Evolutionary conservation across 1,139 yeast species (phyloP).

Genomic region (Pichia sp.): DNA sequence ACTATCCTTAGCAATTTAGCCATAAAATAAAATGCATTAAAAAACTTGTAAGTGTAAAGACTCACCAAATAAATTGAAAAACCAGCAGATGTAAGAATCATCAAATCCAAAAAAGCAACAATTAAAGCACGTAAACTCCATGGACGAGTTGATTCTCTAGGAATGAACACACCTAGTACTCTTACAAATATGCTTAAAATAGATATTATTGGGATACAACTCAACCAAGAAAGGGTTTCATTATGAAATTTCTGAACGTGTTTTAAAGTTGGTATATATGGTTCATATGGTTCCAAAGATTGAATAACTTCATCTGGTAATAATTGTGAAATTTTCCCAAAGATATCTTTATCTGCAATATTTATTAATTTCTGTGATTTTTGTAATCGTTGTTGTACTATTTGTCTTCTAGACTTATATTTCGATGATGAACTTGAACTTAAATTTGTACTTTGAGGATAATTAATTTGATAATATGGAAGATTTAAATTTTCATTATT

Average conservation of each 20-base stretch:
- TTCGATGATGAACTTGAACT: background rate
- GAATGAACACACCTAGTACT: constrained; percentile 5
- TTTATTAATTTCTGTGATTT: background rate
- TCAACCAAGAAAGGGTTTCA: constrained; percentile 1
- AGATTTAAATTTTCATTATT: background rate
- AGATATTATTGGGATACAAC: constrained; percentile 4
- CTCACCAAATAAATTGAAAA: background rate
- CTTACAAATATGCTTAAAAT: constrained; percentile 1
- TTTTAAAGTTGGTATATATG: constrained; percentile 3
- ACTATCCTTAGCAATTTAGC: background rate
- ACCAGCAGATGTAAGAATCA: background rate
- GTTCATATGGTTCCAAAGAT: background rate
- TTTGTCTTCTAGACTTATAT: background rate
- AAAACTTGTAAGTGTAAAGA: background rate
- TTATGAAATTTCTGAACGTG: constrained; percentile 10
- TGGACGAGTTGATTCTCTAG: background rate
- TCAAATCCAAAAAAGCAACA: constrained; percentile 1
- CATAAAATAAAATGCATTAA: background rate
- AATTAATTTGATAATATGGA: background rate
- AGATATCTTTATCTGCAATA: background rate
- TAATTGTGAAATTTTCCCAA: background rate
- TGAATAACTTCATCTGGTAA: background rate
- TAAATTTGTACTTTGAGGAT: background rate
- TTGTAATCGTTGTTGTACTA: background rate
- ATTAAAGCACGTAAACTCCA: constrained; percentile 7